Evolutionary conservation across 1,284 basidiomycete species (phyloP), one percentile per base, ranked within the genome.

Genomic region (Apiotrichum laibachii): DNA sequence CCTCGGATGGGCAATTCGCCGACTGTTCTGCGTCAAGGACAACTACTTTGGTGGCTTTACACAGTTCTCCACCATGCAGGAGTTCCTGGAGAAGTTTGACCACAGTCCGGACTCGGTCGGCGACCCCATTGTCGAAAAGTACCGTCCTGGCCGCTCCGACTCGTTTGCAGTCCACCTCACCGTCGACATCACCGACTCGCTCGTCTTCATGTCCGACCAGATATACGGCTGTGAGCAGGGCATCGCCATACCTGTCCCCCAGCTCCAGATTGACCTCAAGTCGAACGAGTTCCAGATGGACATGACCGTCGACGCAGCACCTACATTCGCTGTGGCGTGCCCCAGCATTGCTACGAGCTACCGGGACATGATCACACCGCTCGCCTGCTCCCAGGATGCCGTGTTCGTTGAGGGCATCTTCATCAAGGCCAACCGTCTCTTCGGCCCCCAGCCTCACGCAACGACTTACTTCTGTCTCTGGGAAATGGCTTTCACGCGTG

Each of bases 1-100:
- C 0, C 80, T 92, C 50, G 92, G 92, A 19, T 95, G 92, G 91
- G 86, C 86, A 0, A 83, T 93, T 57, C 85, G 92, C 37, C 86
- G 91, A 68, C 81, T 93, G 66, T 88, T 97, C 85, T 85, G 88
- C 49, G 71, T 95, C 54, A 85, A 88, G 56, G 91, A 94, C 67
- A 95, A 96, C 73, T 96, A 96, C 75, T 86, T 95, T 57, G 93
- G 93, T 19, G 83, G 84, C 5, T 96, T 93, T 75, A 95, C 92
- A 1, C 89, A 93, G 67, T 96, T 92, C 70, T 86, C 86, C 9
- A 94, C 90, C 0, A 81, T 91, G 52, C 83, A 83, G 34, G 93
- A 96, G 78, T 93, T 90, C 71, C 79, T 92, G 53, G 84, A 86
- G 56, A 88, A 86, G 72, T 82, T 84, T 33, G 82, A 80, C 54